Base-by-base conservation (phyloP, 1,284 basidiomycete genomes). In the Trichosporon inkin region DNA sequence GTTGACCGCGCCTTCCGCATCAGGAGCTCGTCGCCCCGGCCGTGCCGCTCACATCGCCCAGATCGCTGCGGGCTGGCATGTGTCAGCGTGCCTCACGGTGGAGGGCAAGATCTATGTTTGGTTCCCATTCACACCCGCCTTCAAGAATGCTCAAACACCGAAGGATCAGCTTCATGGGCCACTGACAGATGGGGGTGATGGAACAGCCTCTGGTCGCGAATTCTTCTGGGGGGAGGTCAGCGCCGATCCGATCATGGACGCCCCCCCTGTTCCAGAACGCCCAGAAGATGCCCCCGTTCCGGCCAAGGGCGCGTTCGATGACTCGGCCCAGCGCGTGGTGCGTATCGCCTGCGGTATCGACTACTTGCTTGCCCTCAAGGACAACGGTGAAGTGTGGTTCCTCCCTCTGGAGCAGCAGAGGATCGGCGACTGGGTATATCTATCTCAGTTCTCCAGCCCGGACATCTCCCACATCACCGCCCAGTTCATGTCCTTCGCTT, bases 401-500 rank as follows among this genome's bases (percentile, higher is more conserved):
- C 28, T 52, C 13, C 17, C 28, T 0, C 20, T 47, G 2, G 19
- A 19, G 4, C 38, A 56, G 37, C 20, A 36, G 1, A 13, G 17
- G 17, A 17, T 61, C 1, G 36, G 37, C 11, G 24, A 20, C 1
- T 64, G 63, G 63, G 34, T 58, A 13, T 92, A 89, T 73, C 89
- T 91, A 19, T 64, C 70, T 1, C 62, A 67, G 55, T 73, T 77
- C 58, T 73, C 70, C 7, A 65, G 67, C 1, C 74, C 75, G 1
- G 28, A 74, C 55, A 74, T 78, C 64, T 66, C 67, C 24, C 74
- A 95, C 87, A 85, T 95, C 58, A 86, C 90, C n/a, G 92, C 89
- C 3, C 87, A 91, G 67, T 93, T 88, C 77, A 67, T 80, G 53
- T 86, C 85, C 22, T 90, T 94, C 72, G 85, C 88, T 49, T 88